Percentiles rank a stretch among this genome's conserved stretches.
Evolutionary conservation across 2,329 filamentous ascomycete species (phyloP).

Genomic region (Aspergillus sclerotialis): DNA sequence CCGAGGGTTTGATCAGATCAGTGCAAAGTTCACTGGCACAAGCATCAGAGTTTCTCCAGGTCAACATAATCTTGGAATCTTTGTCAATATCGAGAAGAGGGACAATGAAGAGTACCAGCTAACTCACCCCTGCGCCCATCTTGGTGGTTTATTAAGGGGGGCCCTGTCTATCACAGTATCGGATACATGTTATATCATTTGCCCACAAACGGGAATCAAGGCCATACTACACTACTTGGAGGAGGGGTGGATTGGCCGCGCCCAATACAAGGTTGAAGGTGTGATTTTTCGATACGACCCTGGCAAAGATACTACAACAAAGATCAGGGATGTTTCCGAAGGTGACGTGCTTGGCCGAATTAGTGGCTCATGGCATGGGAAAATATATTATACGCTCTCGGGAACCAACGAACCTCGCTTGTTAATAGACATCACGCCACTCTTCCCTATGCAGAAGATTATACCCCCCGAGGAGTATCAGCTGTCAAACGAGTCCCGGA

Average conservation of each 20-base stretch:
- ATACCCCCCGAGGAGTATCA: conserved; percentile 72
- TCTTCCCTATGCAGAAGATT: conserved; percentile 70
- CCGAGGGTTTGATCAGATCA: conserved; percentile 89
- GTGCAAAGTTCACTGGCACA: conserved; percentile 95
- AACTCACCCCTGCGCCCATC: conserved; percentile 86
- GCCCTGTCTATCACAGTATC: conserved; percentile 85
- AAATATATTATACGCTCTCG: conserved; percentile 54
- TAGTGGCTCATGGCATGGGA: conserved; percentile 76
- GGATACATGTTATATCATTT: conserved; percentile 81
- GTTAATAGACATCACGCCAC: conserved; percentile 80
- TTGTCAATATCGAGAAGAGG: conserved; percentile 73
- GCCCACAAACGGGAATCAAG: conserved; percentile 84
- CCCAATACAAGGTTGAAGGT: conserved; percentile 86
- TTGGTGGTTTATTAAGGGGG: conserved; percentile 81
- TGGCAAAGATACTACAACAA: conserved; percentile 70
- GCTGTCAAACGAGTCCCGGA: conserved; percentile 80
- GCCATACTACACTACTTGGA: conserved; percentile 88
- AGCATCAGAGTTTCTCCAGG: conserved; percentile 87
- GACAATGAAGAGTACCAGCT: conserved; percentile 89
- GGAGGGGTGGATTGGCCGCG: conserved; percentile 87
- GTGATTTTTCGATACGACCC: conserved; percentile 88
- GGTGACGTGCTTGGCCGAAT: conserved; percentile 76
- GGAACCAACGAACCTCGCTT: conserved; percentile 51
- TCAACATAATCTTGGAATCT: conserved; percentile 92
- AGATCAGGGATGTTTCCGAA: conserved; percentile 79